These are phyloP conservation scores for Colletotrichum liaoningense DNA, from an alignment of 2,329 filamentous ascomycete genomes.

Conservation along the genomic window DNA sequence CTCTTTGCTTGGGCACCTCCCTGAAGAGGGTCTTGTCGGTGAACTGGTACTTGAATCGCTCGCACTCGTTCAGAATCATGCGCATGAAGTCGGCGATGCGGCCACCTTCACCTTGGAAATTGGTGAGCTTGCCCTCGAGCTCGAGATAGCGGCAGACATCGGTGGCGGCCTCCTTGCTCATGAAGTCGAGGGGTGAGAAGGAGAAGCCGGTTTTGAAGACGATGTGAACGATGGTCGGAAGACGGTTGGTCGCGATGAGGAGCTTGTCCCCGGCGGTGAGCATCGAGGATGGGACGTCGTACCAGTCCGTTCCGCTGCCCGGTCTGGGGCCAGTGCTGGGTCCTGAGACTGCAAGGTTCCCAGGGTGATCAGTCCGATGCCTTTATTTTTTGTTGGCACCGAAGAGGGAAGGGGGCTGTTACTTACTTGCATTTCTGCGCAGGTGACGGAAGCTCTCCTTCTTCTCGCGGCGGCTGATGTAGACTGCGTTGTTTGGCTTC, in stretches of 20 bases:
- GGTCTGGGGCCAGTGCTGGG: background rate
- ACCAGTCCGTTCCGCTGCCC: background rate
- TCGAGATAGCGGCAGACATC: background rate
- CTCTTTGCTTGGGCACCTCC: background rate
- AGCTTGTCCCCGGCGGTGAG: background rate
- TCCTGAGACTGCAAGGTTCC: background rate
- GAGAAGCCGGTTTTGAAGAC: background rate
- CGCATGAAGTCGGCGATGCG: background rate
- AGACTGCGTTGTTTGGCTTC: no score
- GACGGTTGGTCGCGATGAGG: background rate
- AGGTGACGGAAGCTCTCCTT: background rate
- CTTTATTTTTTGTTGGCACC: background rate
- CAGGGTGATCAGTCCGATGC: background rate
- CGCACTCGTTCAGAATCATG: background rate
- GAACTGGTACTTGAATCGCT: background rate
- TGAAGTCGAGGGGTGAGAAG: background rate
- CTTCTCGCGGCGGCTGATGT: background rate
- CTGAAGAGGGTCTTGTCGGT: background rate
- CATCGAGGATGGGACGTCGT: background rate
- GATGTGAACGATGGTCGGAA: background rate
- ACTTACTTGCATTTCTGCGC: background rate
- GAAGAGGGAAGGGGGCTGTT: background rate
- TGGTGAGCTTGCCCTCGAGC: background rate
- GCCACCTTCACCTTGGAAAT: background rate
- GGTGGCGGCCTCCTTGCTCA: background rate